phyloP scores from a whole-genome alignment of 495 filamentous ascomycete genomes.

The Daldinia bambusicola region DNA sequence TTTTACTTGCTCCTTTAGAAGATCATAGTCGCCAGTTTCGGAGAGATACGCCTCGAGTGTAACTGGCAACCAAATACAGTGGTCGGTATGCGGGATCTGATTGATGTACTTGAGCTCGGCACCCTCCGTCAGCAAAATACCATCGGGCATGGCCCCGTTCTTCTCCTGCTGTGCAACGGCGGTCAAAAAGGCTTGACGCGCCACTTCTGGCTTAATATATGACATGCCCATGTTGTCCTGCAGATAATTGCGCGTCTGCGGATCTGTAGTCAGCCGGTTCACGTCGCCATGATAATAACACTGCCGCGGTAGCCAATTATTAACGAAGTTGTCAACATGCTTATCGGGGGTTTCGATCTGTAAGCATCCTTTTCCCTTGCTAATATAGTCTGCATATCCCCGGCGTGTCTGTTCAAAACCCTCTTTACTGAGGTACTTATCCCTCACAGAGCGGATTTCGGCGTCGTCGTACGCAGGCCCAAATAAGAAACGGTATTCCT shows the following conservation, averaged over 20 bases:
- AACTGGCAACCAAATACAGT: constrained; percentile 67
- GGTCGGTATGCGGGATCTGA: constrained; percentile 67
- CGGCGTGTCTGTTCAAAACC: constrained; percentile 55
- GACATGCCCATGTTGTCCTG: constrained; percentile 71
- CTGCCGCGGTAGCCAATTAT: constrained; percentile 67
- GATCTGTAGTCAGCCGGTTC: constrained; percentile 67
- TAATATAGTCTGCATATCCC: constrained; percentile 62
- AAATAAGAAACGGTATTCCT: constrained; percentile 64
- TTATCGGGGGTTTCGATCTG: constrained; percentile 65
- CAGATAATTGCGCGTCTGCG: constrained; percentile 67
- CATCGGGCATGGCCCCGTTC: constrained; percentile 67
- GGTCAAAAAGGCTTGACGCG: constrained; percentile 59
- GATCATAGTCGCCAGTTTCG: constrained; percentile 63
- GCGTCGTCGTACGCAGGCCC: constrained; percentile 63
- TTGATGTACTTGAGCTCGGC: constrained; percentile 70
- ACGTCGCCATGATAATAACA: constrained; percentile 67
- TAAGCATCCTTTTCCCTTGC: constrained; percentile 60
- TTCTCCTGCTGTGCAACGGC: constrained; percentile 63
- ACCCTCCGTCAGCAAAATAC: constrained; percentile 62
- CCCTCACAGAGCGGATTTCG: constrained; percentile 59
- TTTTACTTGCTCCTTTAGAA: constrained; percentile 57
- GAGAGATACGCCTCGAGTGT: constrained; percentile 63
- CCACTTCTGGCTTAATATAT: constrained; percentile 63
- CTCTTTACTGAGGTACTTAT: constrained; percentile 61
- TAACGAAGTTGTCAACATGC: constrained; percentile 67